phyloP scores from a whole-genome alignment of 192 early-diverging fungal species.

The Coemansia sp. region DNA sequence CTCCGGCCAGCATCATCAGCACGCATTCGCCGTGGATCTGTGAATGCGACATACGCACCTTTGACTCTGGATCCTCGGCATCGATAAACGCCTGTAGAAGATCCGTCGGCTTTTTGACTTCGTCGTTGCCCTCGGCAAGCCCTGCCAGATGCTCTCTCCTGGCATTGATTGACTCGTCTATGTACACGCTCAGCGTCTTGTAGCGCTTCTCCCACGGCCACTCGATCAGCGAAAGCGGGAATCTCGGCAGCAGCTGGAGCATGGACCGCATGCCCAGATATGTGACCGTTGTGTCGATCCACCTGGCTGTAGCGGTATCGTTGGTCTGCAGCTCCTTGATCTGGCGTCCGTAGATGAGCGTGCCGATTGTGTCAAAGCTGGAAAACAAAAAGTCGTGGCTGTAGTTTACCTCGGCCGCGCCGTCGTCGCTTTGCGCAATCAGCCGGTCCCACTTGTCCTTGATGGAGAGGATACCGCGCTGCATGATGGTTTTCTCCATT shows the following conservation, averaged over 20 bases:
- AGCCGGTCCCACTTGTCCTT: conserved; percentile 38
- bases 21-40: conserved; percentile 49
- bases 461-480: conserved; percentile 32
- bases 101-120: conserved; percentile 24
- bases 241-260: conserved; percentile 29
- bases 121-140: not conserved
- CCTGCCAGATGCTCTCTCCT: conserved; percentile 18
- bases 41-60: conserved; percentile 36
- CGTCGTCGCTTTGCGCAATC: conserved; percentile 15
- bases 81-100: conserved; percentile 54
- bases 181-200: conserved; percentile 25
- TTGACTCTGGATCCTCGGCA: conserved; percentile 48
- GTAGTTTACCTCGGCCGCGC: conserved; percentile 44
- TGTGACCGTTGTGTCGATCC: conserved; percentile 41
- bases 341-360: conserved; percentile 37
- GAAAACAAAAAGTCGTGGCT: conserved; percentile 41
- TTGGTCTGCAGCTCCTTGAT: conserved; percentile 29
- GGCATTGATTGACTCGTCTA: conserved; percentile 27
- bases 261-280: conserved; percentile 41
- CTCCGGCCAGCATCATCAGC: conserved; percentile 46
- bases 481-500: conserved; percentile 48
- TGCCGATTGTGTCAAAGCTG: conserved; percentile 47
- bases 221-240: conserved; percentile 24
- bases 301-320: conserved; percentile 26
- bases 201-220: conserved; percentile 40